These are phyloP conservation scores for Poronia punctata DNA, from an alignment of 495 filamentous ascomycete genomes.

Conservation along the genomic window DNA sequence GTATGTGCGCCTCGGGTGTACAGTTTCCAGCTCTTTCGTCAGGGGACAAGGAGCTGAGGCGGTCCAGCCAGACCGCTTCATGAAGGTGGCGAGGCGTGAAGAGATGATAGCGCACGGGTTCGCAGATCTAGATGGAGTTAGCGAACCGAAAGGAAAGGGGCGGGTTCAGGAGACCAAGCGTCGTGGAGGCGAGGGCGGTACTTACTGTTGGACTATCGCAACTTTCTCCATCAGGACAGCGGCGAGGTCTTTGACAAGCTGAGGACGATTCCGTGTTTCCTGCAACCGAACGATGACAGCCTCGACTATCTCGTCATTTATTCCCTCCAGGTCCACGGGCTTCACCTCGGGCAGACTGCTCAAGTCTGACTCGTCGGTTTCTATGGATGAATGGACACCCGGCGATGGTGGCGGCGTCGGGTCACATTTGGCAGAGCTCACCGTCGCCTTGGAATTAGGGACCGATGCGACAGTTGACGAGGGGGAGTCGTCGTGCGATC, in stretches of 20 bases:
- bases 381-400: constrained; percentile 34
- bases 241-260: constrained; percentile 90
- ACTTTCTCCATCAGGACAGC: constrained; percentile 67
- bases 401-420: constrained; percentile 88
- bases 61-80: constrained; percentile 78
- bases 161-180: constrained; percentile 6
- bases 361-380: constrained; percentile 32
- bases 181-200: constrained; percentile 10
- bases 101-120: constrained; percentile 94
- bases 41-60: constrained; percentile 76
- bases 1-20: constrained; percentile 91
- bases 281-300: constrained; percentile 87
- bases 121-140: constrained; percentile 60
- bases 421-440: constrained; percentile 43
- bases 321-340: constrained; percentile 76
- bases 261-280: constrained; percentile 85
- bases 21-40: constrained; percentile 83
- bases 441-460: constrained; percentile 26
- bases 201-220: constrained; percentile 86
- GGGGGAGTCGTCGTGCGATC: constrained; percentile 43
- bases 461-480: constrained; percentile 41
- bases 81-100: constrained; percentile 79
- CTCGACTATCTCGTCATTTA: constrained; percentile 92
- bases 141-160: constrained; percentile 2
- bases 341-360: constrained; percentile 26